Evolutionary conservation across 2,329 filamentous ascomycete genomes (phyloP), one percentile per base, ranked within the genome.

Genomic region (Dactylonectria macrodidyma): DNA sequence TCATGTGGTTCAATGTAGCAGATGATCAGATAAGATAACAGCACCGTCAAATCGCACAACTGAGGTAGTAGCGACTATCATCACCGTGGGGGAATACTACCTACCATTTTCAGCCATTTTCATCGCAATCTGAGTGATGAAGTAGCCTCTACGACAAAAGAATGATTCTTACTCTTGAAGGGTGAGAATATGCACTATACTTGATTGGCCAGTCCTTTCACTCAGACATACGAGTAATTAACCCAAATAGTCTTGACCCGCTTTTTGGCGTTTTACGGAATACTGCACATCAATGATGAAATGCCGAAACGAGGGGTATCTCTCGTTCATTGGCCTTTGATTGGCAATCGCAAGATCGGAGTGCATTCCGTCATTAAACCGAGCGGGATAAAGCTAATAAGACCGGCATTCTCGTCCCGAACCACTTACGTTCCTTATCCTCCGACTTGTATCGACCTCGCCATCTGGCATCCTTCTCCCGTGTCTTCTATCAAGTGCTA

Each of bases 251-350:
- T 33, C 14, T 34, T 52, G 48, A 12, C 48, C 48, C 48, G 26
- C 48, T 52, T 52, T 34, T 52, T 11, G 26, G 48, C 10, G 7
- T 33, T 52, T 34, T 52, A 33, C 48, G 48, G 14, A 52, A 52
- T 52, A 52, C 48, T 19, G 26, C 30, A 19, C 16, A 33, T 34
- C 48, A 52, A 52, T 52, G 48, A 12, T 52, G 48, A 52, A 52
- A 52, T 52, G 16, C 26, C 26, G 48, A 34, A 34, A 10, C 33
- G 48, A 52, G 48, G 48, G 48, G 48, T 34, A 19, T 34, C 26
- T 19, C 16, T 52, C 26, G 26, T n/a, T 52, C 48, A 52, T 33
- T 52, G 26, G 48, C n/a, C 26, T 33, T 30, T 19, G 14, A 26
- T 34, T 11, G 9, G 3, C 26, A 33, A 34, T 52, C 48, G 26